These are phyloP conservation scores for Porphyrellus cyaneotinctus DNA, from an alignment of 768 basidiomycete genomes.

Conservation along the genomic window DNA sequence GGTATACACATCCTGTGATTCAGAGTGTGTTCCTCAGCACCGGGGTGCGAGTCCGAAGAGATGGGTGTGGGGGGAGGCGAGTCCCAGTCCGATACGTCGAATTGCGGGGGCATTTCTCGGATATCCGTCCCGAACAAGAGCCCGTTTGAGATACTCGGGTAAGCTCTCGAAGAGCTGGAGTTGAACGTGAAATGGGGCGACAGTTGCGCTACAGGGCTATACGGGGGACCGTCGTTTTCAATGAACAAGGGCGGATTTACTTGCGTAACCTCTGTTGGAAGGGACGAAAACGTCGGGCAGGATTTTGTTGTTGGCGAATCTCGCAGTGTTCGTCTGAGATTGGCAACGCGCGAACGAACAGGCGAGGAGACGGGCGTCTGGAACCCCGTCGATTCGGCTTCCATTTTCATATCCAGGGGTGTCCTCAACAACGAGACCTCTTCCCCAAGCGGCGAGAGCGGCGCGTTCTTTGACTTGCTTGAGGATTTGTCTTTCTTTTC, in stretches of 20 bases:
- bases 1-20: slow-evolving; percentile 3
- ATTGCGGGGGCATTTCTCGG: background rate
- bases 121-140: background rate
- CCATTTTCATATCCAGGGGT: slow-evolving; percentile 6
- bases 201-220: slow-evolving; percentile 1
- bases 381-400: background rate
- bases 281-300: slow-evolving; percentile 17
- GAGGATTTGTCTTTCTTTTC: background rate
- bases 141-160: slow-evolving; percentile 3
- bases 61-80: slow-evolving; percentile 1
- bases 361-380: background rate
- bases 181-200: slow-evolving; percentile 18
- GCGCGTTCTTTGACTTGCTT: slow-evolving; percentile 4
- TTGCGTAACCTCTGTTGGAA: slow-evolving; percentile 25
- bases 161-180: slow-evolving; percentile 18
- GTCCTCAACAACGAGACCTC: slow-evolving; percentile 16
- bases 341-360: slow-evolving; percentile 1
- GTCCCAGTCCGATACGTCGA: slow-evolving; percentile 8
- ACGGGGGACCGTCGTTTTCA: slow-evolving; percentile 12
- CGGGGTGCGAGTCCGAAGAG: background rate
- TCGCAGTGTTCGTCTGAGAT: slow-evolving; percentile 9
- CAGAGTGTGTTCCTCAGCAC: slow-evolving; percentile 12
- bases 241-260: slow-evolving; percentile 13
- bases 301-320: slow-evolving; percentile 7
- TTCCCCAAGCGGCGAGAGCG: slow-evolving; percentile 14